Base-by-base conservation (phyloP, 805 yeast species). In the Monosporozyma solicola region DNA sequence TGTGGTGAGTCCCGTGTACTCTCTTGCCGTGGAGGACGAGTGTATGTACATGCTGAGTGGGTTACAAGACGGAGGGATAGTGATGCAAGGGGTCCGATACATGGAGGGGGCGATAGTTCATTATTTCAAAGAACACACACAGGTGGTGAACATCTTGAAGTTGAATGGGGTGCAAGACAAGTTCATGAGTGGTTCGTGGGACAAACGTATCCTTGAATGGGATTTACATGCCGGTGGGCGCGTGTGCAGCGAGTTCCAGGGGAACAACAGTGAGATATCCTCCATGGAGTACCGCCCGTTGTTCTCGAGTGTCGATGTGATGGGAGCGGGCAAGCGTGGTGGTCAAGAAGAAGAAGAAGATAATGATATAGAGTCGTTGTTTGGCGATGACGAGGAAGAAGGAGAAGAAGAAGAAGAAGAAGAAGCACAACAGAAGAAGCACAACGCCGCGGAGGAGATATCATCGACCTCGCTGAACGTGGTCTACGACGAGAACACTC, bases 171-270 rank as follows among this genome's bases (percentile, higher is more conserved):
- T 70, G 7, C 92, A 92, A 61, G 77, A 77, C 47, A 69, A 72
- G 47, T 83, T 90, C 48, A 59, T 92, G 20, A 83, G 94, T 50
- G 97, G 96, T 0, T 78, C 89, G 16, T 94, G 98, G 99, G 99
- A 94, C 71, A 85, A 80, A 67, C 73, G 78, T 22, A 77, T 92
- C 1, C 67, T 82, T 6, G 80, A 84, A 57, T 92, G 97, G 96
- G 99, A 94, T 68, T 73, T 94, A 55, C 45, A 50, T 29, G 78
- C 87, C 58, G 97, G 97, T 1, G 67, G 72, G 16, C 41, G 48
- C 11, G 65, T 74, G 9, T 62, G 74, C 2, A 75, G 75, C 11
- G 66, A 75, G 29, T 88, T 75, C 62, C 60, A 67, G 2, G 83
- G 82, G 1, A 74, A 83, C 33, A 74, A 86, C 0, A 94, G 97